A percentile compares a stretch with the other conserved stretches of the same genome.
These are phyloP conservation scores for Phytophthora citricola DNA, from an alignment of 352 stramenopile genomes.

Conservation along the genomic window DNA sequence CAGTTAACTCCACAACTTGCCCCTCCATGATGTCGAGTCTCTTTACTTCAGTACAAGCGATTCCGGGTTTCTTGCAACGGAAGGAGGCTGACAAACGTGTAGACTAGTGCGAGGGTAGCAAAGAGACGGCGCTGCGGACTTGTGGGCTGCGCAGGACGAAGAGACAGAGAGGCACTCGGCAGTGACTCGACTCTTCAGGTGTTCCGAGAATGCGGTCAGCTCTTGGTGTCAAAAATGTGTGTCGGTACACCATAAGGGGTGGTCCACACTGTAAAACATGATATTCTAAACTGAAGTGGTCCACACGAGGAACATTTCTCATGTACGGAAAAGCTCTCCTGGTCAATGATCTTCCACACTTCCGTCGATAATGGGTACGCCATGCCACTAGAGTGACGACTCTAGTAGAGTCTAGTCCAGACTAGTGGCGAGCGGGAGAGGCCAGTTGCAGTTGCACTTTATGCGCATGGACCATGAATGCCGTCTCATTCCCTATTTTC, in stretches of 20 bases:
- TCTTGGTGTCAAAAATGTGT: background rate
- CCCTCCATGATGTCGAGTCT: conserved; percentile 62
- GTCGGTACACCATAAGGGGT: conserved; percentile 5
- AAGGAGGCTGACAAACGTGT: background rate
- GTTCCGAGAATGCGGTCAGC: conserved; percentile 21
- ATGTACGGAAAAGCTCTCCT: no score
- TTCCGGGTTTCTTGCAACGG: conserved; percentile 2
- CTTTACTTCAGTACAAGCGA: conserved; percentile 8
- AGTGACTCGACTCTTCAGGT: conserved; percentile 32
- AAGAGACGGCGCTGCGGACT: background rate
- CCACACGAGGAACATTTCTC: no score
- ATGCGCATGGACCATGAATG: no score
- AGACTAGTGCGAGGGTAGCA: background rate
- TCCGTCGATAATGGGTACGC: no score
- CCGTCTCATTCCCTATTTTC: no score
- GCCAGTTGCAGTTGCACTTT: no score
- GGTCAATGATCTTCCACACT: no score
- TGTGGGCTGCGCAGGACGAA: background rate
- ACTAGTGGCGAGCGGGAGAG: no score
- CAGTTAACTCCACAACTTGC: conserved; percentile 88
- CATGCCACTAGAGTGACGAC: no score
- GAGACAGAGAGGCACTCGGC: conserved; percentile 6
- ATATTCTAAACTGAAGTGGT: no score
- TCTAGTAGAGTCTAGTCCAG: no score
- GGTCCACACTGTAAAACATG: background rate